Evolutionary conservation across 1,284 basidiomycete species (phyloP).

Genomic region (Boletellus dicymbophilus): DNA sequence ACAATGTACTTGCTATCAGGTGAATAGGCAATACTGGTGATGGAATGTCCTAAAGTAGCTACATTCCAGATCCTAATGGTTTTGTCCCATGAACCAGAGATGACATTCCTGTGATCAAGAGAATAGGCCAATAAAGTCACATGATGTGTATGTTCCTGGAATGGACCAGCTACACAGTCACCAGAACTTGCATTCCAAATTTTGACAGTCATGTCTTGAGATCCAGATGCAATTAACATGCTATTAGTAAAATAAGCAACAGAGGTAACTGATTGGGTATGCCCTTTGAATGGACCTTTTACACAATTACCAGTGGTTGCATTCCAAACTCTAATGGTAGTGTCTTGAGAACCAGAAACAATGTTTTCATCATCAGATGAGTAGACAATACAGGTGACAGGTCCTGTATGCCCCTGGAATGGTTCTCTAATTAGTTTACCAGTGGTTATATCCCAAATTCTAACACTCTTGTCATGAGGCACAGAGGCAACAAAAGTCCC

Average conservation of each 20-base stretch:
- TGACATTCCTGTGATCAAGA: background rate
- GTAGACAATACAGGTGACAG: background rate
- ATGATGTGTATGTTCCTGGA: background rate
- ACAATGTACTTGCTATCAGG: too few species aligned
- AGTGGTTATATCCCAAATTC: background rate
- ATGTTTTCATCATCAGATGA: background rate
- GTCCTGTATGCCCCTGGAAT: background rate
- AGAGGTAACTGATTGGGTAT: background rate
- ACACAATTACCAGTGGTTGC: background rate
- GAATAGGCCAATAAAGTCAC: background rate
- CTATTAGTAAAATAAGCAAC: background rate
- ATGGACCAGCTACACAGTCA: background rate
- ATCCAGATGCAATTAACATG: background rate
- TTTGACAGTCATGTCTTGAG: background rate
- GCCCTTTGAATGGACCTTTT: background rate
- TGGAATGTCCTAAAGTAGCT: too few species aligned
- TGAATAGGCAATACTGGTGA: too few species aligned
- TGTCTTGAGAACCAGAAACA: background rate
- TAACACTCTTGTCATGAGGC: background rate
- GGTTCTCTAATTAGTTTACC: background rate
- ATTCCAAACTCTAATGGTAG: background rate
- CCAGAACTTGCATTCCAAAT: background rate
- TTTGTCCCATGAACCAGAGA: background rate
- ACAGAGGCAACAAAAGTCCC: background rate
- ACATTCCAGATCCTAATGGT: background rate